Base-by-base conservation (phyloP, 768 basidiomycete species). In the Pleurotus sapidus region DNA sequence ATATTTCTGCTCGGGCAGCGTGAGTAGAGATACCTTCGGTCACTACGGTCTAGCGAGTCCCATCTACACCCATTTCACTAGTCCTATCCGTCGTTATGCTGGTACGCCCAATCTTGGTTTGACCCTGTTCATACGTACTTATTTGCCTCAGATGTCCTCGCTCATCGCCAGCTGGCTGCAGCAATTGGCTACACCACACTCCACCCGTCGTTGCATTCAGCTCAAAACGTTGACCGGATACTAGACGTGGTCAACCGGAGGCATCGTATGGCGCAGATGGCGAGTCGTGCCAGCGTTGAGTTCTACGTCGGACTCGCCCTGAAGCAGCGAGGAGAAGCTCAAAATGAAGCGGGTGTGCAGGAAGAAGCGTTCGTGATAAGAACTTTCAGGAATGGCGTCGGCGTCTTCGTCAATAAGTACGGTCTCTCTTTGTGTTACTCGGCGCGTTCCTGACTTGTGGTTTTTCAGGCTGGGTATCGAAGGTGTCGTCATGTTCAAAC, bases 11-110 rank as follows among this genome's bases (percentile, higher is more conserved):
- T 91, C 95, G 0, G 96, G 96, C 7, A 95, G 93, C 63, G 94
- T 98, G 2, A 84, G 88, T 0, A 84, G 88, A 49, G 95, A 97
- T 61, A 88, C 93, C 0, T 99, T 98, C 68, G 89, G 91, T 2
- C 97, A 98, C 70, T 99, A 99, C 68, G 97, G 97, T 42, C 82
- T 99, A 17, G 96, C 96, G 0, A 95, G 86, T 68, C 83, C 91
- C 0, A 99, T 99, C 56, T 99, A 98, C 69, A 99, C 97, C 0
- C 97, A 98, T 70, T 98, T 98, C 68, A 98, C 96, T 40, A 96
- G 94, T 68, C 97, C 97, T 1, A 99, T 99, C 63, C 81, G 97
- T 56, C 84, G 97, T 57, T 99, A 97, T 68, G 95, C 96, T 20
- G 95, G 91, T 90, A 63, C 60, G 80, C 67, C 20, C 23, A 4